phyloP scores from a whole-genome alignment of 2,329 filamentous ascomycete species.

The Harringtonia lauricola region DNA sequence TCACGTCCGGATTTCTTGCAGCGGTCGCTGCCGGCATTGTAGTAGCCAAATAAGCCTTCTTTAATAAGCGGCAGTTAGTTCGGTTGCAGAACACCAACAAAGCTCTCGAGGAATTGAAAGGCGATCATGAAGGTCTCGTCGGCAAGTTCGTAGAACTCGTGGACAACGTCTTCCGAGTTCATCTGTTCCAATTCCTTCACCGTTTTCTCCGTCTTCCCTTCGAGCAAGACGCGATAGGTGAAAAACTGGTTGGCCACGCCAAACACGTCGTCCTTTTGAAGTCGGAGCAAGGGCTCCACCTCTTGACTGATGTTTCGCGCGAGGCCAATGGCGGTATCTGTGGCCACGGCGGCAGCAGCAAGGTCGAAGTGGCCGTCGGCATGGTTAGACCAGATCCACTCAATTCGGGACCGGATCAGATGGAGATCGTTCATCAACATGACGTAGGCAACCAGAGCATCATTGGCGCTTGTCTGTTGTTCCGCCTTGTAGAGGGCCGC shows the following conservation, averaged over 20 bases:
- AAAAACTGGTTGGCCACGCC: background rate
- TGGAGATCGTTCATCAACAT: conserved; percentile 20
- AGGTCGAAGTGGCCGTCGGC: conserved; percentile 18
- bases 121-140: conserved; percentile 12
- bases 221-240: background rate
- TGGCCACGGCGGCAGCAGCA: conserved; percentile 21
- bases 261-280: conserved; percentile 13
- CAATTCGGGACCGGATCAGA: conserved; percentile 16
- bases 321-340: conserved; percentile 25
- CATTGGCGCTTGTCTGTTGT: conserved; percentile 11
- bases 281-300: conserved; percentile 15
- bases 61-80: conserved; percentile 13
- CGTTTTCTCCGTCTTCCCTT: background rate
- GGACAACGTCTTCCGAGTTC: no score
- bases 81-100: conserved; percentile 9
- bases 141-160: conserved; percentile 17
- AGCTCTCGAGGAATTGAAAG: conserved; percentile 10
- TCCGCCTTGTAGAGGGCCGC: conserved; percentile 22
- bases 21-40: background rate
- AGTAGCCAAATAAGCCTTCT: conserved; percentile 16
- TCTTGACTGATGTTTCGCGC: conserved; percentile 21
- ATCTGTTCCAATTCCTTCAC: no score
- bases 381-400: conserved; percentile 21
- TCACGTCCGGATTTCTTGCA: conserved; percentile 12
- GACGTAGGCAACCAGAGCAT: conserved; percentile 16